Conservation (phyloP, 192 early-diverging fungal genomes). For the Phlyctochytrium planicorne region DNA sequence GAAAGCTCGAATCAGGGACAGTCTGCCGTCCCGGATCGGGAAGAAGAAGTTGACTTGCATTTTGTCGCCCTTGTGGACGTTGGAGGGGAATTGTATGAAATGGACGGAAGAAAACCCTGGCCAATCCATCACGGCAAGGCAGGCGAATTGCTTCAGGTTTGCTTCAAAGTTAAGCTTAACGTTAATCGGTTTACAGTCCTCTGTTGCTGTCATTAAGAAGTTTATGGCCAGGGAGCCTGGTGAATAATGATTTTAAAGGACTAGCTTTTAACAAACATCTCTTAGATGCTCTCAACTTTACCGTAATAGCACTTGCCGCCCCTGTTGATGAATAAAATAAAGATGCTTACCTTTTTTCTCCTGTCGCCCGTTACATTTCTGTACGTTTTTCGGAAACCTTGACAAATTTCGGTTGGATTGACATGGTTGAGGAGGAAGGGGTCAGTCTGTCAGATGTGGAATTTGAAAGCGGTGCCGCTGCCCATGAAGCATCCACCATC, state of each 20-base stretch:
- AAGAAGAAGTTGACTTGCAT: conserved; percentile 78
- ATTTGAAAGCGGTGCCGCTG: too few species aligned
- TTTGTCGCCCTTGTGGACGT: conserved; percentile 82
- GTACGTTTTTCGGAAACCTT: too few species aligned
- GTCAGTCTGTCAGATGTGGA: too few species aligned
- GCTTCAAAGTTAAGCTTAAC: not conserved
- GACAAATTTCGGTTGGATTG: too few species aligned
- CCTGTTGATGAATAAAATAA: too few species aligned
- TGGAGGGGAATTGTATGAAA: conserved; percentile 79
- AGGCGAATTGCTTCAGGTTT: conserved; percentile 43
- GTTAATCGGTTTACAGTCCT: conserved; percentile 27
- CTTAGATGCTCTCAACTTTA: too few species aligned
- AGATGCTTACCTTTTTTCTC: too few species aligned
- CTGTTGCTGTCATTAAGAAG: conserved; percentile 57
- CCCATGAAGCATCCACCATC: too few species aligned
- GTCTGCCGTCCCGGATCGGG: conserved; percentile 31
- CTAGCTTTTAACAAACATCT: too few species aligned
- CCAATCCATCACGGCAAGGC: conserved; percentile 83
- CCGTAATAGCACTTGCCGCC: conserved; percentile 62
- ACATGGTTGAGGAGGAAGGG: too few species aligned
- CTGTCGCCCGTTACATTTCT: too few species aligned
- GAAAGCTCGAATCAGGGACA: conserved; percentile 31
- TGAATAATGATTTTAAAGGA: too few species aligned
- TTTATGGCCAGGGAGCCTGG: conserved; percentile 68
- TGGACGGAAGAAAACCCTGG: conserved; percentile 75